Base-by-base conservation (phyloP, 768 basidiomycete genomes). In the Cystobasidiopsis lactophilus region DNA sequence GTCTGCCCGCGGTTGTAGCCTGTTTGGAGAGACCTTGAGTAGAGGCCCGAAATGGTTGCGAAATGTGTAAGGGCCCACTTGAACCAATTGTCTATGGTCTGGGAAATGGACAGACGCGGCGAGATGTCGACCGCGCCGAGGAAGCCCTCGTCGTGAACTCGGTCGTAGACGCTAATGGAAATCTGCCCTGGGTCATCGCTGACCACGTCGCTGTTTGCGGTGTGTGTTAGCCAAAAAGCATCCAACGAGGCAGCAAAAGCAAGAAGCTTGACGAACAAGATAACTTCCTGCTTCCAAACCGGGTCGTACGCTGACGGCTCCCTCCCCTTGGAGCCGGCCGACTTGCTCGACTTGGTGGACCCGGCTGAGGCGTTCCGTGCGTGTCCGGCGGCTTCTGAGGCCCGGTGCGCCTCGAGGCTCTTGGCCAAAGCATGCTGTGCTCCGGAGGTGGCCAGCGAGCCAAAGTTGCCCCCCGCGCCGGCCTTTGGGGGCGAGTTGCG, bases 261-360 rank as follows among this genome's bases (percentile, higher is more conserved):
- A 3, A 10, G 3, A 30, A 33, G 1, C 37, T 39, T n/a, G 7
- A 74, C 89, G 68, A 68, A 95, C 91, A 98, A 98, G 40, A 84
- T 79, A 31, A 96, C 93, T 66, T 96, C 82, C 66, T 96, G 91
- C 69, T 98, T 98, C 93, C 93, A 98, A 21, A 89, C 79, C 11
- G 93, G 91, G 70, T 86, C 95, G 63, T 84, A 57, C 5, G 62
- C 54, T 11, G 47, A 61, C 11, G 51, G 52, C 39, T 9, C 4
- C 5, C 50, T 47, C 16, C 40, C 45, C 43, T 40, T 46, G 13
- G 49, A 46, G 24, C 43, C 11, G 24, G 4, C 26, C 26, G 38
- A 38, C 35, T 52, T 48, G 9, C 23, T 14, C 5, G 30, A 38
- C 1, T 46, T 46, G 5, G 52, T 50, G 9, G 33, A 7, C 33